Conservation (phyloP, 495 filamentous ascomycete species). For the Penicillium cataractarum region DNA sequence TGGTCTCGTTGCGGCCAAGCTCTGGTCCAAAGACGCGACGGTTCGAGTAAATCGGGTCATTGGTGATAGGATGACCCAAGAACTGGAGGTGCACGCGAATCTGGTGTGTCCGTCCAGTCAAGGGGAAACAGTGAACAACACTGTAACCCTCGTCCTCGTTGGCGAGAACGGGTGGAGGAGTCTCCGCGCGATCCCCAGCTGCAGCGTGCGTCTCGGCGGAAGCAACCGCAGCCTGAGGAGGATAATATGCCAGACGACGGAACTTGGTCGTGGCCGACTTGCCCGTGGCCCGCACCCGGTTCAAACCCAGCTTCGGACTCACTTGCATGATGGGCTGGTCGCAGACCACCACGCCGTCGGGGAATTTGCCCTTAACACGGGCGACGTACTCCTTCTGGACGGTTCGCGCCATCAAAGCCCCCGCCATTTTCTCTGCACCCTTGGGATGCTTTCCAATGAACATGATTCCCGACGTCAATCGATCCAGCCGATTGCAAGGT, state of each 20-base stretch:
- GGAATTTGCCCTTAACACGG: constrained; percentile 87
- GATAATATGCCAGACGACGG: constrained; percentile 85
- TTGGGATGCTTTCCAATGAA: constrained; percentile 86
- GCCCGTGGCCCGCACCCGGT: constrained; percentile 88
- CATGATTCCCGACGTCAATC: constrained; percentile 95
- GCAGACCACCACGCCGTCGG: constrained; percentile 77
- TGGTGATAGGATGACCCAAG: constrained; percentile 90
- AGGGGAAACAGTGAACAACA: constrained; percentile 89
- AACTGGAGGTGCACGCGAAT: constrained; percentile 94
- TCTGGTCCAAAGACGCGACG: constrained; percentile 83
- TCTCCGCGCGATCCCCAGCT: constrained; percentile 36
- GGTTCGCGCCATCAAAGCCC: constrained; percentile 70
- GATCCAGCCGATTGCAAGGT: constrained; percentile 91
- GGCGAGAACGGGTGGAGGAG: constrained; percentile 31
- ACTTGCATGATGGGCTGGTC: constrained; percentile 93
- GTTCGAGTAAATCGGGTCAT: constrained; percentile 97
- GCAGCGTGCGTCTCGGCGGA: constrained; percentile 18
- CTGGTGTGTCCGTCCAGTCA: constrained; percentile 94
- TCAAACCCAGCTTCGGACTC: constrained; percentile 92
- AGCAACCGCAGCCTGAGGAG: constrained; percentile 41
- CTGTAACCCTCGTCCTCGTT: constrained; percentile 73
- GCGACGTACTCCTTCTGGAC: constrained; percentile 95
- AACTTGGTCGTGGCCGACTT: constrained; percentile 91
- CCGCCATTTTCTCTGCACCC: constrained; percentile 75
- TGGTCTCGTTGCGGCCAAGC: constrained; percentile 70